These are phyloP conservation scores for Claviceps sp. DNA, from an alignment of 2,329 filamentous ascomycete genomes.

Conservation along the genomic window DNA sequence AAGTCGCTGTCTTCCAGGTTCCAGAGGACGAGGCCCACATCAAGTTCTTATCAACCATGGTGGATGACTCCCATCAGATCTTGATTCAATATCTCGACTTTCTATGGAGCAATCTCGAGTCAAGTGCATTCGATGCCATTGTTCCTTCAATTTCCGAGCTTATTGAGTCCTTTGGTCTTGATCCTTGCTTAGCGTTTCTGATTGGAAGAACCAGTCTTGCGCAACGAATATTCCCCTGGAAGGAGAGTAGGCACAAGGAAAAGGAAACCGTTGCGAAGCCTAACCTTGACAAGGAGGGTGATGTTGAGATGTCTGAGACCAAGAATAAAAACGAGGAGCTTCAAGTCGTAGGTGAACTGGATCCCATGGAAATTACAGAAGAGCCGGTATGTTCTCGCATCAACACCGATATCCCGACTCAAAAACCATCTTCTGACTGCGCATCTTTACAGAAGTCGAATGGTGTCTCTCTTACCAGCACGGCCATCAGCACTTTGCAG, in stretches of 20 bases:
- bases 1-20: slow-evolving; percentile 68
- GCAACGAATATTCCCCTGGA: slow-evolving; percentile 42
- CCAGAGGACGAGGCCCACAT: slow-evolving; percentile 64
- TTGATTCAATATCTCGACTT: slow-evolving; percentile 83
- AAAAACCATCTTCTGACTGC: slow-evolving; percentile 12
- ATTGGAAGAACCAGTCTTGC: slow-evolving; percentile 65
- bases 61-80: slow-evolving; percentile 80
- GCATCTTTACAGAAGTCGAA: slow-evolving; percentile 19
- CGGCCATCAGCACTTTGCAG: slow-evolving; percentile 36
- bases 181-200: slow-evolving; percentile 70
- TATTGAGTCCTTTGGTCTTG: slow-evolving; percentile 65
- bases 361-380: slow-evolving; percentile 12
- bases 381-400: slow-evolving; percentile 19
- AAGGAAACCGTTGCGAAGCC: slow-evolving; percentile 15
- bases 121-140: slow-evolving; percentile 62
- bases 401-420: slow-evolving; percentile 2
- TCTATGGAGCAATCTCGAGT: slow-evolving; percentile 63
- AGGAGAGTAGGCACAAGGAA: slow-evolving; percentile 15
- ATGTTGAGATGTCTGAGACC: slow-evolving; percentile 36
- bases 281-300: slow-evolving; percentile 38
- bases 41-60: slow-evolving; percentile 75
- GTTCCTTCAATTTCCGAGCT: slow-evolving; percentile 65
- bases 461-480: slow-evolving; percentile 19
- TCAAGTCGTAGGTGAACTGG: slow-evolving; percentile 15
- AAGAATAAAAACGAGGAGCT: slow-evolving; percentile 15